Evolutionary conservation across 2,329 filamentous ascomycete species (phyloP).

Genomic region (Raffaelea ambrosiae): DNA sequence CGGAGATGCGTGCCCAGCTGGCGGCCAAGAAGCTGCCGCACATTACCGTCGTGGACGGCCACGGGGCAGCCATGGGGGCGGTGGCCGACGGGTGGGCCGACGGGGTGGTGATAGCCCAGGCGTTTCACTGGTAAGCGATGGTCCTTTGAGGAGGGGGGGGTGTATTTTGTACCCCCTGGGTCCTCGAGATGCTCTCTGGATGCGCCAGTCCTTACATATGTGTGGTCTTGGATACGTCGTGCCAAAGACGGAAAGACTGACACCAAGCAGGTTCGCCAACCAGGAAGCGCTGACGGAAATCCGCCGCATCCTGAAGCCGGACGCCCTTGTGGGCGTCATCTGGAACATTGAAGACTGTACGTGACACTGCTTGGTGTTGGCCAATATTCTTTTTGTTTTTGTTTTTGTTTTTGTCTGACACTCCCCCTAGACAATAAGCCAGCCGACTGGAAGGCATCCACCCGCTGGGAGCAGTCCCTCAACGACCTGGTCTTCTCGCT

Average conservation of each 20-base stretch:
- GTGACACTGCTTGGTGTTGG: constrained; percentile 16
- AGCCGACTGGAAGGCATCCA: constrained; percentile 41
- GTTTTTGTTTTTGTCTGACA: neutral
- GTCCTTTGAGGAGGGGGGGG: no score
- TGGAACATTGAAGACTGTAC: constrained; percentile 69
- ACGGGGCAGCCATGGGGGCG: constrained; percentile 47
- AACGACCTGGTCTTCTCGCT: constrained; percentile 49
- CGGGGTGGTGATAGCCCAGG: constrained; percentile 58
- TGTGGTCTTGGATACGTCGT: no score
- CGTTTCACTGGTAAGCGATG: constrained; percentile 46
- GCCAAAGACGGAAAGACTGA: neutral
- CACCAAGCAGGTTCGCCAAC: constrained; percentile 55
- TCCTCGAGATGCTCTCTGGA: no score
- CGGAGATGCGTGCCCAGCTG: constrained; percentile 55
- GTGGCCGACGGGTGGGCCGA: constrained; percentile 52
- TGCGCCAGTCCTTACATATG: no score
- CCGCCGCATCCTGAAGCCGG: constrained; percentile 53
- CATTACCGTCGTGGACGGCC: constrained; percentile 48
- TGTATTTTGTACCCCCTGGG: no score
- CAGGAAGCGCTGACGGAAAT: constrained; percentile 55
- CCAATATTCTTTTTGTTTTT: no score
- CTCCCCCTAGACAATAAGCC: constrained; percentile 54
- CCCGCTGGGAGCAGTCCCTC: constrained; percentile 53
- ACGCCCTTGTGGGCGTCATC: constrained; percentile 54
- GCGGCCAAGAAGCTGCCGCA: constrained; percentile 45